Percentiles rank a stretch among this genome's conserved stretches.
These are phyloP conservation scores for Teratosphaeria destructans DNA, from an alignment of 2,329 filamentous ascomycete genomes.

Conservation along the genomic window DNA sequence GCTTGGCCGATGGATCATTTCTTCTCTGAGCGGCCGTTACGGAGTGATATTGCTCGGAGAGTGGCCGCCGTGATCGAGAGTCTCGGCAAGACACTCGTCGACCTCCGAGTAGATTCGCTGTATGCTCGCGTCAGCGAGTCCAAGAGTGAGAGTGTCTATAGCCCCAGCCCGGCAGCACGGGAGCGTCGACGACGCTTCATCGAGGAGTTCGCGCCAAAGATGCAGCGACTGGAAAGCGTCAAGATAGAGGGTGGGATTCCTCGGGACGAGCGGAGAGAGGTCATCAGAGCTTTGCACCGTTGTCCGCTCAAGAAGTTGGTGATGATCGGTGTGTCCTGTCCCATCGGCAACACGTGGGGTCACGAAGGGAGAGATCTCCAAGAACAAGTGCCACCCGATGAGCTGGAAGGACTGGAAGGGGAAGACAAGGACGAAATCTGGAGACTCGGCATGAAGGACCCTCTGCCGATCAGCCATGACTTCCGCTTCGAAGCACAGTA, in stretches of 20 bases:
- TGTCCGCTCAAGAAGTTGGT: slow-evolving; percentile 36
- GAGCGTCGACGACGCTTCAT: slow-evolving; percentile 28
- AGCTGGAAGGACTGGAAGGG: slow-evolving; percentile 18
- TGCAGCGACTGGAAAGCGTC: slow-evolving; percentile 33
- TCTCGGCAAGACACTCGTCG: slow-evolving; percentile 29
- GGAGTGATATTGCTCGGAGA: slow-evolving; percentile 16
- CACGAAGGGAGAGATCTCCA: slow-evolving; percentile 23
- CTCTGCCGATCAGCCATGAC: slow-evolving; percentile 7
- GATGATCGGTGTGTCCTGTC: slow-evolving; percentile 34
- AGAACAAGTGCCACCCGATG: slow-evolving; percentile 9
- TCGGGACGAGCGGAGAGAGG: slow-evolving; percentile 37
- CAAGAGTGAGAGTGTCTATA: slow-evolving; percentile 10
- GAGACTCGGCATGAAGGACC: slow-evolving; percentile 13
- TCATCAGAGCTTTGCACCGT: slow-evolving; percentile 31
- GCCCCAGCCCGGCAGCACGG: slow-evolving; percentile 1
- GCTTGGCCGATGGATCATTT: slow-evolving; percentile 39
- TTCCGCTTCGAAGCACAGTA: slow-evolving; percentile 28
- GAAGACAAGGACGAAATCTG: slow-evolving; percentile 22
- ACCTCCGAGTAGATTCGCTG: slow-evolving; percentile 32
- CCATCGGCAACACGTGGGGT: slow-evolving; percentile 38
- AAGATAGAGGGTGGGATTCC: slow-evolving; percentile 40
- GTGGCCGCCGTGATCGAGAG: slow-evolving; percentile 27
- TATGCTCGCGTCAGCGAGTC: slow-evolving; percentile 17
- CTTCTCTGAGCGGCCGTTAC: slow-evolving; percentile 25
- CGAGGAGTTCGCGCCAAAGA: slow-evolving; percentile 30